Evolutionary conservation across 2,329 filamentous ascomycete species (phyloP), one percentile per base, ranked within the genome.

Genomic region (Penicillium expansum): DNA sequence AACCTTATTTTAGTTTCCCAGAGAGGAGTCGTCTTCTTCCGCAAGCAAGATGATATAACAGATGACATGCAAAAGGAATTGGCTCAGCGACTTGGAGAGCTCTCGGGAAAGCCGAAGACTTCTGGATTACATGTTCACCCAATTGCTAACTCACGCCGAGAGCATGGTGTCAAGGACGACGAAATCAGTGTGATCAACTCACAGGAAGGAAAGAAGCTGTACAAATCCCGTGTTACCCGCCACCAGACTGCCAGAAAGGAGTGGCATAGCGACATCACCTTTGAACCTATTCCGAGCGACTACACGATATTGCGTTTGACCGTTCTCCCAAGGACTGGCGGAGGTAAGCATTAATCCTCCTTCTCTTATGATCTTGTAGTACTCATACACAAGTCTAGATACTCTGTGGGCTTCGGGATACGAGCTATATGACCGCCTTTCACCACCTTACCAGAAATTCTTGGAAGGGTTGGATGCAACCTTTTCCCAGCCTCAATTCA

Each of bases 1-100:
- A 37, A n/a, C 5, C 27, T 33, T 60, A 4, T 10, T 3, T 16
- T 41, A 80, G 80, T 83, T 48, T 82, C 80, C 4, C 76, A 81
- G 58, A 74, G 80, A 9, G 80, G 81, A 1, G 80, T 83, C 0
- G 77, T 82, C 24, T 82, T 83, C 69, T 82, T 83, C 70, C 78
- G 80, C 44, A 76, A 77, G 42, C 81, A 83, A 59, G 73, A 79
- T 61, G 74, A 75, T 35, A 70, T 83, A 14, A 76, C 73, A 48
- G 75, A 82, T 44, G 74, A 80, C 4, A 71, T 80, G 16, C 81
- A 83, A 60, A 84, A 84, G 69, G 69, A 77, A 18, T 75, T 84
- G 13, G 76, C 76, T 42, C 79, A 83, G 55, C 73, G 77, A 13
- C 74, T 81, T 0, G 79, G 79, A 13, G 70, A 77, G 57, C 71